Percentiles rank a stretch among this genome's conserved stretches.
Evolutionary conservation across 805 yeast genomes (phyloP).

Genomic region (Saccharomycopsis capsularis): DNA sequence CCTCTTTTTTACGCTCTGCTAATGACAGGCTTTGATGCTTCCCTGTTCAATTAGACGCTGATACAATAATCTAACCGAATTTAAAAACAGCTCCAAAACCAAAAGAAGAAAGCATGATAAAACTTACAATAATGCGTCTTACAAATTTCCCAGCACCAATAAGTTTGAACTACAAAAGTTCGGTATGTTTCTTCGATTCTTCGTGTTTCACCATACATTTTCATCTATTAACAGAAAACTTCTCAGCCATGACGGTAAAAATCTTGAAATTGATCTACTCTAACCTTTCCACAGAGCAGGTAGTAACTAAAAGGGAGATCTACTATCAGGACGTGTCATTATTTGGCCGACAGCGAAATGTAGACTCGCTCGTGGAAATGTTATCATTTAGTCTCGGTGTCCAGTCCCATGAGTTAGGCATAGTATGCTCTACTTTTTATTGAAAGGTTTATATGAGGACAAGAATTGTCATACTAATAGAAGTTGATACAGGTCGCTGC

Average conservation of each 20-base stretch:
- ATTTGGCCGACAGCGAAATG: slow-evolving; percentile 39
- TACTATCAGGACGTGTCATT: slow-evolving; percentile 56
- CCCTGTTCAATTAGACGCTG: no score
- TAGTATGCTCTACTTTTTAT: slow-evolving; percentile 27
- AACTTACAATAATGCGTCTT: neutral
- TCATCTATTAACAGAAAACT: neutral
- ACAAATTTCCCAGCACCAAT: slow-evolving; percentile 8
- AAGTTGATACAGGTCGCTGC: slow-evolving; percentile 7
- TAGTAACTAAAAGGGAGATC: slow-evolving; percentile 45
- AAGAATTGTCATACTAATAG: no score
- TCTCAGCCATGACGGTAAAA: slow-evolving; percentile 12
- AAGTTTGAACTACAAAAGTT: slow-evolving; percentile 9
- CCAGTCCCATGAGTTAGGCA: slow-evolving; percentile 35
- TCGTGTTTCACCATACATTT: no score
- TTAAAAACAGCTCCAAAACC: neutral
- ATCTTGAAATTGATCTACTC: slow-evolving; percentile 12
- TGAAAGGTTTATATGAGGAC: neutral
- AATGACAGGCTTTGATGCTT: no score
- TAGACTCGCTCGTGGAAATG: slow-evolving; percentile 35
- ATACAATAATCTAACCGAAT: no score
- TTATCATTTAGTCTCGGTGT: slow-evolving; percentile 36
- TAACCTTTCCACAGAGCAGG: slow-evolving; percentile 19
- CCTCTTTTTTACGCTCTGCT: neutral
- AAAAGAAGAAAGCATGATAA: neutral
- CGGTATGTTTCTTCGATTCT: neutral